Evolutionary conservation across 768 basidiomycete genomes (phyloP).

Genomic region (Cubamyces sp.): DNA sequence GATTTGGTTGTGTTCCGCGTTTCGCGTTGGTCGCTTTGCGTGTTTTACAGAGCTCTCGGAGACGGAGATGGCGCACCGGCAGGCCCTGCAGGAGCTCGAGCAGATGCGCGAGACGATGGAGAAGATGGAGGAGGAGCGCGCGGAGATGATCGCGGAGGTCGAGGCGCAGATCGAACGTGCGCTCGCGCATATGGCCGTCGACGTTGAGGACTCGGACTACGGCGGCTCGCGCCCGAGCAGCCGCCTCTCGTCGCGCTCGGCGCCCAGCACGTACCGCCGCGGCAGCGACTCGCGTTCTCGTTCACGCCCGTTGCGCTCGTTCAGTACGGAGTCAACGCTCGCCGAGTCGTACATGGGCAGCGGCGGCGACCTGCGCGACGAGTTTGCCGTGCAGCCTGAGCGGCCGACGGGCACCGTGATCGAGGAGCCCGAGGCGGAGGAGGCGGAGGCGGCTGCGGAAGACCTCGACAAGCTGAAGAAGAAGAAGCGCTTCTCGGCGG

Average conservation of each 20-base stretch:
- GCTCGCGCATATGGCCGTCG: conserved; percentile 82
- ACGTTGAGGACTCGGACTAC: conserved; percentile 78
- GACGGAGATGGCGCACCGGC: conserved; percentile 80
- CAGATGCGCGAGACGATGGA: conserved; percentile 87
- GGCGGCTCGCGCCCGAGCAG: conserved; percentile 69
- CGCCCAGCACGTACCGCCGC: conserved; percentile 57
- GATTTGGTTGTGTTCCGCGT: not conserved
- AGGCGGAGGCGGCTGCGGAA: conserved; percentile 26
- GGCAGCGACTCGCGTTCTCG: conserved; percentile 61
- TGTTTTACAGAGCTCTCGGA: conserved; percentile 68
- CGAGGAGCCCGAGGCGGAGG: conserved; percentile 62
- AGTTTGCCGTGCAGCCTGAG: conserved; percentile 36
- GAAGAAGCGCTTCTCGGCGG: conserved; percentile 82
- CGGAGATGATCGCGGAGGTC: conserved; percentile 91
- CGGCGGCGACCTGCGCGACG: conserved; percentile 36
- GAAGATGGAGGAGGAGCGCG: conserved; percentile 83
- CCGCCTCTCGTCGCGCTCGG: conserved; percentile 60
- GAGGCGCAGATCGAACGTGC: conserved; percentile 91
- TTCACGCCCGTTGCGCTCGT: conserved; percentile 60
- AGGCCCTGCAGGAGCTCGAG: conserved; percentile 80
- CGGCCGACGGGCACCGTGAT: conserved; percentile 56
- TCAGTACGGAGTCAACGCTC: conserved; percentile 80
- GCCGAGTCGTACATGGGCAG: conserved; percentile 62
- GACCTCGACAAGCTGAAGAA: conserved; percentile 42
- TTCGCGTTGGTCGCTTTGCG: not conserved